Evolutionary conservation across 2,329 filamentous ascomycete species (phyloP).

Genomic region (Neonectria sp.): DNA sequence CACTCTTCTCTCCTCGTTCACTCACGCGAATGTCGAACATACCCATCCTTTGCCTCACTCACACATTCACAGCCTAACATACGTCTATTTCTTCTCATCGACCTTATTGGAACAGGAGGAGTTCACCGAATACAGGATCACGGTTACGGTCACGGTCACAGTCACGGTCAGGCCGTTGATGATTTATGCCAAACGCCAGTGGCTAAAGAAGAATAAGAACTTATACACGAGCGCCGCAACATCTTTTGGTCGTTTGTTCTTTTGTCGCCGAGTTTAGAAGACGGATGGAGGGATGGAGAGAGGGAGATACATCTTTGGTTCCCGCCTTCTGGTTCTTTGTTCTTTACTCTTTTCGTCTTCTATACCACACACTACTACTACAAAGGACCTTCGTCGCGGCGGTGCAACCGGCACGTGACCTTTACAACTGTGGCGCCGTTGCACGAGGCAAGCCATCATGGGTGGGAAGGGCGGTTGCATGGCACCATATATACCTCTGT

Average conservation of each 20-base stretch:
- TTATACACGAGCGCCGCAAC: constrained; percentile 1
- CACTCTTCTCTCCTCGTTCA: constrained; percentile 18
- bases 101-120: not conserved
- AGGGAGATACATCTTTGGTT: not conserved
- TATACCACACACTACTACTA: not conserved
- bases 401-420: not conserved
- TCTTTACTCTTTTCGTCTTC: constrained; percentile 3
- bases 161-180: not conserved
- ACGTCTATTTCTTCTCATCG: not conserved
- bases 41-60: constrained; percentile 21
- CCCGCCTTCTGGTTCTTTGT: not conserved
- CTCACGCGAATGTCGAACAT: constrained; percentile 30
- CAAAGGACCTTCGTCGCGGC: not conserved
- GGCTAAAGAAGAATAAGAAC: not conserved
- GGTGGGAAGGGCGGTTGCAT: constrained; percentile 1
- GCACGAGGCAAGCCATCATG: not conserved
- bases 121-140: not conserved
- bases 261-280: not conserved
- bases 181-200: not conserved
- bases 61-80: constrained; percentile 19
- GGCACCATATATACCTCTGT: constrained; percentile 9
- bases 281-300: not conserved
- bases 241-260: not conserved
- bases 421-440: not conserved
- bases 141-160: not conserved